phyloP scores from a whole-genome alignment of 1,284 basidiomycete species.

The Takashimella tepidaria region DNA sequence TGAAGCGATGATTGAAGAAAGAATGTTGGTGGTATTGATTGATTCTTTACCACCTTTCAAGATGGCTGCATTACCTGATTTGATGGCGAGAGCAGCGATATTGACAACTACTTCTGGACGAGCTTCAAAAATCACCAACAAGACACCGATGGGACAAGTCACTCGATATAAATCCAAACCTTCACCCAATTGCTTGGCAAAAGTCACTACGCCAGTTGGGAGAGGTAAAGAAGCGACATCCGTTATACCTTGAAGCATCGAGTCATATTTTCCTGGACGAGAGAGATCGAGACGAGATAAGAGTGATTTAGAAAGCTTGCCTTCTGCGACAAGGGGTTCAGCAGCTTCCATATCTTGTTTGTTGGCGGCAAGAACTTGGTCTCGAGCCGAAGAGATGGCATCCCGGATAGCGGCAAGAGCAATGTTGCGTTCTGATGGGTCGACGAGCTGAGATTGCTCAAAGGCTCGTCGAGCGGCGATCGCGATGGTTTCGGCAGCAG shows the following conservation, averaged over 20 bases:
- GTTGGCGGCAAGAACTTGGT: constrained; percentile 73
- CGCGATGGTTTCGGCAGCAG: constrained; percentile 61
- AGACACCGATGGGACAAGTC: constrained; percentile 93
- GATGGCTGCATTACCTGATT: constrained; percentile 95
- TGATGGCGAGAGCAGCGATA: constrained; percentile 92
- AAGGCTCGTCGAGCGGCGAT: constrained; percentile 73
- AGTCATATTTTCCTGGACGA: constrained; percentile 83
- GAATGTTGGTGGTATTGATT: constrained; percentile 64
- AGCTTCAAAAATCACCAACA: constrained; percentile 96
- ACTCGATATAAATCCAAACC: constrained; percentile 84
- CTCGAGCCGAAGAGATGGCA: constrained; percentile 60
- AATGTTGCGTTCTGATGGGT: constrained; percentile 59
- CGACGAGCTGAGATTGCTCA: constrained; percentile 74
- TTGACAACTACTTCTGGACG: constrained; percentile 98
- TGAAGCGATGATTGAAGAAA: constrained; percentile 71
- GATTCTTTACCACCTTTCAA: constrained; percentile 97
- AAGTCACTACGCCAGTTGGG: constrained; percentile 80
- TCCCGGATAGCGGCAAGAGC: constrained; percentile 67
- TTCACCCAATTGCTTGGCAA: constrained; percentile 82
- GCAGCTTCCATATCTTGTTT: constrained; percentile 73
- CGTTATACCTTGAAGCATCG: constrained; percentile 82
- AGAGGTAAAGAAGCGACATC: constrained; percentile 83
- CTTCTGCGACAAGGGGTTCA: constrained; percentile 66
- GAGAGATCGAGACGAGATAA: constrained; percentile 81
- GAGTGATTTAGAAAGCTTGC: constrained; percentile 75